Percentiles rank a stretch among this genome's conserved stretches.
Conservation (phyloP, 1,284 basidiomycete species). For the Ustanciosporium gigantosporum region DNA sequence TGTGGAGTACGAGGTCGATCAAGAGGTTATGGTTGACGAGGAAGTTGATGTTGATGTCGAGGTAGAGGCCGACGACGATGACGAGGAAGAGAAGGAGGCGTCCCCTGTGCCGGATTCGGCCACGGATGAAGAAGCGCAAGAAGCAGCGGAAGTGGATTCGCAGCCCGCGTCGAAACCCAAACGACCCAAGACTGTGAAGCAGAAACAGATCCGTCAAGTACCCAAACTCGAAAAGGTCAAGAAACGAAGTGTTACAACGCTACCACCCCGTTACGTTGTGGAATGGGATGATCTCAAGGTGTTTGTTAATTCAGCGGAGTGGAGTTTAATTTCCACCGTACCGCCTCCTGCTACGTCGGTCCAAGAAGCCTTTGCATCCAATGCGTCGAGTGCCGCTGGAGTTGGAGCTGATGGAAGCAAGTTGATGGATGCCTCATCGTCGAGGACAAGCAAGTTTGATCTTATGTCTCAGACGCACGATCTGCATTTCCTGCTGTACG, state of each 20-base stretch:
- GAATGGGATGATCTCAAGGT: slow-evolving; percentile 54
- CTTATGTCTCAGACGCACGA: slow-evolving; percentile 65
- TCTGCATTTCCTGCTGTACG: slow-evolving; percentile 86
- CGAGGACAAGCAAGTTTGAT: slow-evolving; percentile 4
- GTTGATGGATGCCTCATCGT: not conserved
- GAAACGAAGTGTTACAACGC: slow-evolving; percentile 2
- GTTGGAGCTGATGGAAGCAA: no score
- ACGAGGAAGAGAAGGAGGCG: not conserved
- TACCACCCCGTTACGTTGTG: slow-evolving; percentile 22
- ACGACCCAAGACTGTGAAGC: slow-evolving; percentile 7
- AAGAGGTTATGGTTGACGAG: slow-evolving; percentile 30
- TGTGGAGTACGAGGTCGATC: slow-evolving; percentile 23
- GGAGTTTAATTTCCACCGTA: slow-evolving; percentile 69
- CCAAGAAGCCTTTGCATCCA: slow-evolving; percentile 4
- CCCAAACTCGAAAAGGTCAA: slow-evolving; percentile 4
- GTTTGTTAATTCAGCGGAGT: slow-evolving; percentile 95
- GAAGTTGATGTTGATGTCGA: slow-evolving; percentile 14
- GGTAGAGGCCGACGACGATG: slow-evolving; percentile 4
- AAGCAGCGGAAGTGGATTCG: slow-evolving; percentile 2
- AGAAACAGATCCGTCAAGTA: slow-evolving; percentile 10
- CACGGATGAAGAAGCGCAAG: slow-evolving; percentile 1
- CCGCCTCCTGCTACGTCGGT: slow-evolving; percentile 6
- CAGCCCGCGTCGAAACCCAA: not conserved
- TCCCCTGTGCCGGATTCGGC: not conserved
- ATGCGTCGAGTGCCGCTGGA: not conserved